Percentiles rank a stretch among this genome's conserved stretches.
phyloP scores from a whole-genome alignment of 495 filamentous ascomycete species.

The Podospora pseudopauciseta region DNA sequence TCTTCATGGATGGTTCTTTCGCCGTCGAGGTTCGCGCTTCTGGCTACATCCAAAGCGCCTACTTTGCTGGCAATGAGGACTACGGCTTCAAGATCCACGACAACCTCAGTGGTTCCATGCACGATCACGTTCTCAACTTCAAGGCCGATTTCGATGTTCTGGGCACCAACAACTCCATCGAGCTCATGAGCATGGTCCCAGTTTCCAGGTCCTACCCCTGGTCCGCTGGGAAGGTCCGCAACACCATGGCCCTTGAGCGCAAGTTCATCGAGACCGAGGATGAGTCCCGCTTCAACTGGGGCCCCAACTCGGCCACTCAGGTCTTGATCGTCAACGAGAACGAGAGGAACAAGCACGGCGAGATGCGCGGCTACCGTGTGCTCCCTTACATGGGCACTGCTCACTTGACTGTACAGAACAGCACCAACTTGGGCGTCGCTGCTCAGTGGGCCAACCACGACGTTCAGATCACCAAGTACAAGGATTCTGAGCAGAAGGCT shows the following conservation, averaged over 20 bases:
- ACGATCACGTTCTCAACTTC: slow-evolving; percentile 59
- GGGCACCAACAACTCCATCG: slow-evolving; percentile 48
- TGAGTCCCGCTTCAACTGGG: slow-evolving; percentile 50
- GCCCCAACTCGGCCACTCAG: slow-evolving; percentile 46
- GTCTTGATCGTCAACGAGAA: slow-evolving; percentile 53
- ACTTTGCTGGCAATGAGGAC: slow-evolving; percentile 49
- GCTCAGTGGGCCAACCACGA: slow-evolving; percentile 50
- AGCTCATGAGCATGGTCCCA: slow-evolving; percentile 41
- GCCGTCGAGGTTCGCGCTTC: slow-evolving; percentile 52
- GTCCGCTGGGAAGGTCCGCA: slow-evolving; percentile 44
- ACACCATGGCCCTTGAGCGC: slow-evolving; percentile 53
- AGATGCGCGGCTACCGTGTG: slow-evolving; percentile 54
- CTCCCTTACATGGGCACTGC: slow-evolving; percentile 35
- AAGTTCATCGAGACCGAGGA: slow-evolving; percentile 45
- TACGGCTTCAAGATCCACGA: slow-evolving; percentile 58
- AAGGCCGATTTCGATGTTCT: slow-evolving; percentile 56
- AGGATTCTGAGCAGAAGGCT: slow-evolving; percentile 51
- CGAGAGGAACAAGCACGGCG: slow-evolving; percentile 49
- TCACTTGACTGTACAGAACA: slow-evolving; percentile 49
- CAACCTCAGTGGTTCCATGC: slow-evolving; percentile 51
- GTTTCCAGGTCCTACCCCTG: slow-evolving; percentile 39
- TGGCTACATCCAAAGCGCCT: slow-evolving; percentile 54
- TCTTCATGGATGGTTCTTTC: slow-evolving; percentile 53
- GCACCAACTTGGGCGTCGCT: slow-evolving; percentile 44
- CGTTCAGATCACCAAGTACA: slow-evolving; percentile 48